These are phyloP conservation scores for Arabis hirsuta DNA, from an alignment of 345 rosid genomes.

Conservation along the genomic window DNA sequence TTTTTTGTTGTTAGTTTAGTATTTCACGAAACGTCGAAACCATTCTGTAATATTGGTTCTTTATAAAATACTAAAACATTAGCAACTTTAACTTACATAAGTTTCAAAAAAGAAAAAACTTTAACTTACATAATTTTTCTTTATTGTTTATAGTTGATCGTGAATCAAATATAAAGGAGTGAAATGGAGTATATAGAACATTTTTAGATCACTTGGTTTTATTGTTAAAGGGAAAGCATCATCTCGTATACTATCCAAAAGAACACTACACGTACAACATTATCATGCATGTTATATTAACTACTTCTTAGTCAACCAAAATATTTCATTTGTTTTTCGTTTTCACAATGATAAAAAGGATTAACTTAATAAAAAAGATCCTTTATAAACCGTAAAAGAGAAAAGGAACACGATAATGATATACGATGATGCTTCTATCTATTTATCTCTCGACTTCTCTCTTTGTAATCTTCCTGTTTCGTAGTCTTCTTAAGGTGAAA, in stretches of 20 bases:
- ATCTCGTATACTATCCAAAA: neutral
- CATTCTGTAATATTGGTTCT: constrained; percentile 1
- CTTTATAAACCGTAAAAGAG: too few relatives aligned
- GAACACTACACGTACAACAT: constrained; percentile 12
- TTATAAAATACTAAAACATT: constrained; percentile 1
- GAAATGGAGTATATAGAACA: neutral
- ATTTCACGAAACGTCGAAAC: neutral
- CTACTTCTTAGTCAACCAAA: constrained; percentile 21
- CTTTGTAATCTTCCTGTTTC: too few relatives aligned
- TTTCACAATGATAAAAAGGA: too few relatives aligned
- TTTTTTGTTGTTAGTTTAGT: neutral
- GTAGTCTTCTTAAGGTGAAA: too few relatives aligned
- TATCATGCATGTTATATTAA: constrained; percentile 27
- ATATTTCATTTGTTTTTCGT: neutral
- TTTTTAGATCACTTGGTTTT: neutral
- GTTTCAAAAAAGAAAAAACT: too few relatives aligned
- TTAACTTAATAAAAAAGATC: too few relatives aligned
- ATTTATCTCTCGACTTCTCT: too few relatives aligned
- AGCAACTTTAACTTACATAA: neutral
- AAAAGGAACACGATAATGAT: too few relatives aligned
- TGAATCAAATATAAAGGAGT: constrained; percentile 10
- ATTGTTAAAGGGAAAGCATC: neutral
- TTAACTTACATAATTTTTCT: neutral
- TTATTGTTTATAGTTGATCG: neutral
- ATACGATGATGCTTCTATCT: too few relatives aligned